Evolutionary conservation across 148 eudicot species (phyloP).

Genomic region (Rhododendron molle): DNA sequence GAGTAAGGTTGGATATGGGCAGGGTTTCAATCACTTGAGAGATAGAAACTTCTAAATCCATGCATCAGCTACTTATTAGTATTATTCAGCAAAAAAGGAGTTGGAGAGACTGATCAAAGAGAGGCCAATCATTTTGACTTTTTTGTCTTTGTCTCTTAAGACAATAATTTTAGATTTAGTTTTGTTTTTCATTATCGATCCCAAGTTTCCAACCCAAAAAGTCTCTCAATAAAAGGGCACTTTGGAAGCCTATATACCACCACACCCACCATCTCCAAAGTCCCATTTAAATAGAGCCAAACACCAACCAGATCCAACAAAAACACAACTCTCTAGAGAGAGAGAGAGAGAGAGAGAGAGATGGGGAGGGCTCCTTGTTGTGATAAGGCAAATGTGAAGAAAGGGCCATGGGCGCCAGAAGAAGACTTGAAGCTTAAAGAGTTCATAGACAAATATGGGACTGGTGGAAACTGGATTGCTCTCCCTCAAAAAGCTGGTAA

Average conservation of each 20-base stretch:
- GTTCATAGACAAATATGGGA: conserved; percentile 23
- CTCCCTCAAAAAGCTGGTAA: conserved; percentile 28
- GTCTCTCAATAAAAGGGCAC: not conserved
- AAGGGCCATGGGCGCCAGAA: conserved; percentile 27
- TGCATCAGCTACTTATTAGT: not conserved
- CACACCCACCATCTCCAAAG: not conserved
- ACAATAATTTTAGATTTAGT: not conserved
- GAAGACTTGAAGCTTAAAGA: conserved; percentile 24
- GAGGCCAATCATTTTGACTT: not conserved
- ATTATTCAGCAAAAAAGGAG: not conserved
- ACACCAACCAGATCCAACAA: not conserved
- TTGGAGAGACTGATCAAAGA: not conserved
- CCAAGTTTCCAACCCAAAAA: not conserved
- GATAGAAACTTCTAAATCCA: not conserved
- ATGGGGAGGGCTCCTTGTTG: conserved; percentile 31
- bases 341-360: conserved; percentile 18
- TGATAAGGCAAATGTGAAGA: conserved; percentile 28
- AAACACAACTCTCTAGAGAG: not conserved
- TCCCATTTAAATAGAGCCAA: not conserved
- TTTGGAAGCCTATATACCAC: not conserved
- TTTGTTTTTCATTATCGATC: not conserved
- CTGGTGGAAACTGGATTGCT: conserved; percentile 27
- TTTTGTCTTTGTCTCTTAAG: not conserved
- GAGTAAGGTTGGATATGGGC: not conserved
- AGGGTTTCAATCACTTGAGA: not conserved